Evolutionary conservation across 164 flowering plant species (phyloP).

Genomic region (Magnolia sinica): DNA sequence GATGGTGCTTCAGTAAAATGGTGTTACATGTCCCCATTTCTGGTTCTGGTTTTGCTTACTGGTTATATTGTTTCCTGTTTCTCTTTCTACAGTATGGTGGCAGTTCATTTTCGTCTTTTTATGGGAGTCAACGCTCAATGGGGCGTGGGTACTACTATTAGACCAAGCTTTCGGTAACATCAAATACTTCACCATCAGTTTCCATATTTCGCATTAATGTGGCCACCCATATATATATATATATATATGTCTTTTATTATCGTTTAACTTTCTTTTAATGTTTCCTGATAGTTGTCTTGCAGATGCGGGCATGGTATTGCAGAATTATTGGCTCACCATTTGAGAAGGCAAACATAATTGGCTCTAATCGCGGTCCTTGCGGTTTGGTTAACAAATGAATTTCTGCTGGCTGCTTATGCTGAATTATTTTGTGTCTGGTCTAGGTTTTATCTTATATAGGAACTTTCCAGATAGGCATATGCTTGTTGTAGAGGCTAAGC

Average conservation of each 20-base stretch:
- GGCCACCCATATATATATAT: neutral
- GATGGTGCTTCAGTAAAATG: neutral
- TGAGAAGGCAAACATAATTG: conserved; percentile 6
- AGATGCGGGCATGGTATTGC: conserved; percentile 20
- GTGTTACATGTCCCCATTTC: neutral
- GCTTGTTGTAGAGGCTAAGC: conserved; percentile 14
- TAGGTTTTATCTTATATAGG: conserved; percentile 20
- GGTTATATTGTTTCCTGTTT: neutral
- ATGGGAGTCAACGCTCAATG: conserved; percentile 40
- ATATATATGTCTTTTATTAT: neutral
- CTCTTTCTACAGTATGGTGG: conserved; percentile 37
- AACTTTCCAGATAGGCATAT: conserved; percentile 5
- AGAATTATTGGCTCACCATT: conserved; percentile 21
- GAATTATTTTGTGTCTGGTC: conserved; percentile 16
- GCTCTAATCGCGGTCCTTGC: neutral
- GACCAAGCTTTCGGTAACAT: conserved; percentile 27
- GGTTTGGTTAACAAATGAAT: neutral
- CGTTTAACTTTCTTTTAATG: conserved; percentile 2
- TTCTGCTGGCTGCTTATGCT: neutral
- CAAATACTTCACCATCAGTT: neutral
- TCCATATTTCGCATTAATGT: neutral
- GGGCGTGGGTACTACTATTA: conserved; percentile 56
- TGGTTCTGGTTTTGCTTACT: neutral
- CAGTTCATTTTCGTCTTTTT: conserved; percentile 39
- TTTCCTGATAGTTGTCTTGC: conserved; percentile 24